Conservation (phyloP, 1,139 yeast genomes). For the Geotrichum phurueaensis region DNA sequence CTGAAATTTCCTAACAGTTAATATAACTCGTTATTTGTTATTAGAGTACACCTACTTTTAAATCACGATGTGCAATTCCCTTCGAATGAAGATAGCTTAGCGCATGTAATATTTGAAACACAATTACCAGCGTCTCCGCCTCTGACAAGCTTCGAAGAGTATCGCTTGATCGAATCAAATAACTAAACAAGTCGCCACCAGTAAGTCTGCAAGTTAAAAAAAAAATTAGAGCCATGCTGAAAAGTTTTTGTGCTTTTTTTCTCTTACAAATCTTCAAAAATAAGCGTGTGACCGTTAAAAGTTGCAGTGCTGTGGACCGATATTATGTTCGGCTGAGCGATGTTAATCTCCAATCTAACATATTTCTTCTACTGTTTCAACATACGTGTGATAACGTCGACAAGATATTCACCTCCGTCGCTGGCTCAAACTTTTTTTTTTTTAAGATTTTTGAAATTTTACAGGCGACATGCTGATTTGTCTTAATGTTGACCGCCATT, state of each 20-base stretch:
- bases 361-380: not conserved
- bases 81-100: slow-evolving; percentile 47
- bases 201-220: slow-evolving; percentile 34
- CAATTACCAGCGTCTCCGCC: slow-evolving; percentile 48
- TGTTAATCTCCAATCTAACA: not conserved
- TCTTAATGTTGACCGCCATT: slow-evolving; percentile 20
- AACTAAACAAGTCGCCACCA: slow-evolving; percentile 66
- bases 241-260: not conserved
- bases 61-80: slow-evolving; percentile 50
- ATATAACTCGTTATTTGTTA: not conserved
- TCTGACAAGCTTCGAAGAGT: slow-evolving; percentile 44
- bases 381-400: slow-evolving; percentile 23
- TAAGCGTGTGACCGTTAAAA: slow-evolving; percentile 13
- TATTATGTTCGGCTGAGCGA: slow-evolving; percentile 26
- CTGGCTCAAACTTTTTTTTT: slow-evolving; percentile 19
- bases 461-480: slow-evolving; percentile 27
- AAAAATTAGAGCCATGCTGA: not conserved
- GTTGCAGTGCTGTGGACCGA: slow-evolving; percentile 20
- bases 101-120: slow-evolving; percentile 52
- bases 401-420: slow-evolving; percentile 25
- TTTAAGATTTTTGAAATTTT: slow-evolving; percentile 22
- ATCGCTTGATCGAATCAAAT: slow-evolving; percentile 42
- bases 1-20: slow-evolving; percentile 18
- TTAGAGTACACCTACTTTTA: slow-evolving; percentile 34
- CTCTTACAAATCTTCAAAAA: slow-evolving; percentile 24